These are phyloP conservation scores for Pleomassaria siparia DNA, from an alignment of 2,329 filamentous ascomycete species.

Conservation along the genomic window DNA sequence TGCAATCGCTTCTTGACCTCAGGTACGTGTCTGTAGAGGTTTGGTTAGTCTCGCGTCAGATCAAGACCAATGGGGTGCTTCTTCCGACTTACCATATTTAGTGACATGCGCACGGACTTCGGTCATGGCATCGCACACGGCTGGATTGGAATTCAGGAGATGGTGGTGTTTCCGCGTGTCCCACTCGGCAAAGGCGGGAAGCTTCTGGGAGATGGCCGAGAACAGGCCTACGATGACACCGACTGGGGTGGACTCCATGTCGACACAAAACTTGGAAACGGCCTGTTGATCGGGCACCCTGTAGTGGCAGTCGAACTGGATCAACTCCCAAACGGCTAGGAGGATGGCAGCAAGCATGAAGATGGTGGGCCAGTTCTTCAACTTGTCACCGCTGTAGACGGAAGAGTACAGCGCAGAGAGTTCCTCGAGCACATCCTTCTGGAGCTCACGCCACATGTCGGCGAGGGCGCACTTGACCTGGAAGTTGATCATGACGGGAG, in stretches of 20 bases:
- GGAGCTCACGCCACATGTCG: slow-evolving; percentile 96
- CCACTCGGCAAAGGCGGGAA: slow-evolving; percentile 91
- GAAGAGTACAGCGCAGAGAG: slow-evolving; percentile 92
- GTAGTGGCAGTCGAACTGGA: slow-evolving; percentile 98
- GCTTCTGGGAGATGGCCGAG: slow-evolving; percentile 96
- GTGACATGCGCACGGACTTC: slow-evolving; percentile 90
- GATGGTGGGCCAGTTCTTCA: slow-evolving; percentile 99
- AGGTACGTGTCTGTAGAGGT: slow-evolving; percentile 77
- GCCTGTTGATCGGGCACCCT: slow-evolving; percentile 80
- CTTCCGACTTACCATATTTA: slow-evolving; percentile 76
- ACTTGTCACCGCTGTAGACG: slow-evolving; percentile 93
- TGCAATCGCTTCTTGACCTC: slow-evolving; percentile 73
- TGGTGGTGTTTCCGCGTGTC: slow-evolving; percentile 89
- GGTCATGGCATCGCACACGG: slow-evolving; percentile 94
- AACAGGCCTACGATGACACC: slow-evolving; percentile 96
- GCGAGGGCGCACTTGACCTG: slow-evolving; percentile 97
- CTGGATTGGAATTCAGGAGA: slow-evolving; percentile 83
- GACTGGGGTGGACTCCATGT: slow-evolving; percentile 95
- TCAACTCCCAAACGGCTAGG: slow-evolving; percentile 94
- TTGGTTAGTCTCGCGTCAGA: slow-evolving; percentile 45
- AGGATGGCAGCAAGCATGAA: slow-evolving; percentile 96
- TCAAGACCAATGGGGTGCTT: slow-evolving; percentile 8
- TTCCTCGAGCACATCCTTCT: slow-evolving; percentile 95
- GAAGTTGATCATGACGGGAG: slow-evolving; percentile 99
- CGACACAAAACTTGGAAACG: slow-evolving; percentile 91